Evolutionary conservation across 2,329 filamentous ascomycete genomes (phyloP).

Genomic region (Curvularia spicifera): DNA sequence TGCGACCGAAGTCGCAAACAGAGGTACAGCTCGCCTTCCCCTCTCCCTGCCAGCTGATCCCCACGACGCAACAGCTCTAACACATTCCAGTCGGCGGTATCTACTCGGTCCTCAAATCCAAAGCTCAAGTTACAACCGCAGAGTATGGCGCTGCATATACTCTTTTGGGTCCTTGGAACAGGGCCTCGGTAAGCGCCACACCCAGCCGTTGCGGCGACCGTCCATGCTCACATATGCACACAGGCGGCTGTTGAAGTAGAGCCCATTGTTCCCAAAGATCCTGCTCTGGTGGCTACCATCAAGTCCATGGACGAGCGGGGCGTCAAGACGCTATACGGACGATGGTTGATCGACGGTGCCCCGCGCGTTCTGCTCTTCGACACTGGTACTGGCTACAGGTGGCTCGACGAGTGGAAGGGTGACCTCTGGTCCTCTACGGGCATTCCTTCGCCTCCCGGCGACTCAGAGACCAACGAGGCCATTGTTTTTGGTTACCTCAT

Average conservation of each 20-base stretch:
- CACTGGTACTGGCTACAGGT: conserved; percentile 89
- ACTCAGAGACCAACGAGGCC: conserved; percentile 95
- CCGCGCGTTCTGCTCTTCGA: conserved; percentile 93
- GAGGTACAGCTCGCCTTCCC: conserved; percentile 65
- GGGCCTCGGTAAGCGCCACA: conserved; percentile 72
- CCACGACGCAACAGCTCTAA: conserved; percentile 16
- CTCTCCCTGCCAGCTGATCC: neutral
- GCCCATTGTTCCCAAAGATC: conserved; percentile 82
- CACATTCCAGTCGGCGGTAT: conserved; percentile 83
- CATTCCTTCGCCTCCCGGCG: conserved; percentile 89
- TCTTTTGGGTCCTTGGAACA: conserved; percentile 91
- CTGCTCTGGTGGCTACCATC: conserved; percentile 81
- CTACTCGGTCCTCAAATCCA: conserved; percentile 99
- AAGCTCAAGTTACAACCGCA: conserved; percentile 94
- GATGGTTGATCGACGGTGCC: conserved; percentile 97
- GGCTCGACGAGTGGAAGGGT: conserved; percentile 94
- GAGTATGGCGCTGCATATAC: conserved; percentile 99
- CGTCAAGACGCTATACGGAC: conserved; percentile 86
- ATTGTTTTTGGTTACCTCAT: conserved; percentile 98
- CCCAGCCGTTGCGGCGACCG: neutral
- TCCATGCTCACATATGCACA: conserved; percentile 30
- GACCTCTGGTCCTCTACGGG: conserved; percentile 92
- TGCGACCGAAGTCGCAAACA: conserved; percentile 95
- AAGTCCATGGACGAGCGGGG: conserved; percentile 91
- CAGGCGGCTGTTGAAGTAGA: conserved; percentile 98